Base-by-base conservation (phyloP, 139 green algal genomes). In the Chlorella sorokiniana region DNA sequence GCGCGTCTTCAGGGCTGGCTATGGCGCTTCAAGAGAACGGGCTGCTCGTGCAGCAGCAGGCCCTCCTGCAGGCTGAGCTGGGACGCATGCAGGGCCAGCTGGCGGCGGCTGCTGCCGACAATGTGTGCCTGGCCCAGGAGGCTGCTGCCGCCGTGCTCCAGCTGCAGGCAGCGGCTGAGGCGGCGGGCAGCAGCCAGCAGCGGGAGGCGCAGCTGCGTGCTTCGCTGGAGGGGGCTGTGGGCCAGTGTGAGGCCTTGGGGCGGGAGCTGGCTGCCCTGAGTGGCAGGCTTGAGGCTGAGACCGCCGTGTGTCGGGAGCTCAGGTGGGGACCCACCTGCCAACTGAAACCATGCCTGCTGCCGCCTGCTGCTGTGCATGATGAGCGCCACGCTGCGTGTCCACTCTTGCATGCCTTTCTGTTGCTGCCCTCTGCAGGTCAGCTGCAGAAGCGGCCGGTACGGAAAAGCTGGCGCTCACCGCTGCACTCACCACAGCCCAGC, bases 161-260 rank as follows among this genome's bases (percentile, higher is more conserved):
- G 74, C 75, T 86, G 61, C 75, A 73, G 42, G 59, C 61, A 1
- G 64, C 63, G 6, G 52, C 44, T 11, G 63, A 37, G n/a, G 65
- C 73, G 22, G 51, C 41, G 14, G 37, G 33, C 4, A 48, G 27
- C 48, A 69, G 71, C 42, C 48, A 73, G 33, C 38, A 45, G 45
- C 44, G 72, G 5, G 68, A 75, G 62, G 20, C 37, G 18, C 37
- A 79, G 48, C 76, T 86, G 45, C 74, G 54, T 5, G 38, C 27
- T 10, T 69, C 54, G 44, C 45, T 82, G 77, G 77, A 10, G 40
- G 72, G 29, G 10, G 82, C 74, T 1, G 63, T 86, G 31, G 64
- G 56, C 35, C 71, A 83, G 76, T 78, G 75, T 25, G 67, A 74
- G 74, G 68, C 73, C 31, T 67, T 84, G 27, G 80, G 81, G 29